These are phyloP conservation scores for Penicillium longicatenatum DNA, from an alignment of 495 filamentous ascomycete genomes.

Conservation along the genomic window DNA sequence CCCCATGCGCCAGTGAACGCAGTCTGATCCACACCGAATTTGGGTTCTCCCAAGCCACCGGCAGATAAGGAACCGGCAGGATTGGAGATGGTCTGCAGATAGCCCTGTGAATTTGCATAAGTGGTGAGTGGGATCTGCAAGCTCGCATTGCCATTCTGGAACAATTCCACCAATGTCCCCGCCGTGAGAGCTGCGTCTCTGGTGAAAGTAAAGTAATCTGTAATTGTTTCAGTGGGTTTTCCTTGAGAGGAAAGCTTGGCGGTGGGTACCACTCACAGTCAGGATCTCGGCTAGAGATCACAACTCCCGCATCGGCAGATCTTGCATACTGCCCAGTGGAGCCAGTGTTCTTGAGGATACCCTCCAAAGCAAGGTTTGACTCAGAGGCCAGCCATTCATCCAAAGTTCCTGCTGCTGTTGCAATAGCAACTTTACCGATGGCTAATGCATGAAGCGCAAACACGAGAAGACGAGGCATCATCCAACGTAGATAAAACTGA, in stretches of 20 bases:
- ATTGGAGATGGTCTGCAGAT: conserved; percentile 57
- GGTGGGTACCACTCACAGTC: background rate
- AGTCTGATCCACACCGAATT: conserved; percentile 57
- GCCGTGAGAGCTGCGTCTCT: conserved; percentile 65
- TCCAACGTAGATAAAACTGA: too few species aligned
- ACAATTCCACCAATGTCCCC: conserved; percentile 60
- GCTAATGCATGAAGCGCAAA: too few species aligned
- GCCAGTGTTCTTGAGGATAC: conserved; percentile 63
- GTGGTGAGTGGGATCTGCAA: conserved; percentile 55
- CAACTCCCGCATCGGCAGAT: conserved; percentile 52
- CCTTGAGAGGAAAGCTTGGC: background rate
- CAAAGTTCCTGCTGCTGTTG: conserved; percentile 4
- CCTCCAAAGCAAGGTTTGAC: conserved; percentile 48
- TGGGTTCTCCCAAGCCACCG: conserved; percentile 62
- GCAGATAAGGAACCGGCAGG: conserved; percentile 48
- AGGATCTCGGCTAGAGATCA: conserved; percentile 53
- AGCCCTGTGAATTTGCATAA: conserved; percentile 58
- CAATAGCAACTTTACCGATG: too few species aligned
- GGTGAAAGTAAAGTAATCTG: conserved; percentile 65
- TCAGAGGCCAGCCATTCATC: conserved; percentile 58
- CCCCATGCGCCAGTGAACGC: conserved; percentile 61
- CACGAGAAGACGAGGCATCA: too few species aligned
- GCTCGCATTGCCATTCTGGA: conserved; percentile 54
- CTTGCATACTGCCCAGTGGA: conserved; percentile 47
- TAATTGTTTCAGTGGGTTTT: conserved; percentile 13